Evolutionary conservation across 2,329 filamentous ascomycete genomes (phyloP).

Genomic region (Aspergillus awamori): DNA sequence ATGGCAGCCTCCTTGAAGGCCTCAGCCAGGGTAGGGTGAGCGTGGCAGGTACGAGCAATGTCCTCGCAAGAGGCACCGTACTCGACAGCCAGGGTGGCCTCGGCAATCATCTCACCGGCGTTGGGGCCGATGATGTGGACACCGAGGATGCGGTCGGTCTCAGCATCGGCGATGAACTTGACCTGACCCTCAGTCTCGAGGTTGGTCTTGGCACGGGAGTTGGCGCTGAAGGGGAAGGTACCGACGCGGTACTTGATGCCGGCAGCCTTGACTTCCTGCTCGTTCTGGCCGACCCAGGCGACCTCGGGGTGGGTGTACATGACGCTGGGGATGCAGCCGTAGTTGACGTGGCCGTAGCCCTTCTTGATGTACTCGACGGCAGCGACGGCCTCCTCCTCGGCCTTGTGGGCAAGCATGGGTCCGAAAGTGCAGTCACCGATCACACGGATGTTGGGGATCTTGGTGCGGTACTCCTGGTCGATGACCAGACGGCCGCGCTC

Average conservation of each 20-base stretch:
- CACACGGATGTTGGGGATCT: slow-evolving; percentile 93
- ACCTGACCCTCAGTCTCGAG: slow-evolving; percentile 93
- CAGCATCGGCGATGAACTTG: slow-evolving; percentile 94
- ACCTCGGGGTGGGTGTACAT: slow-evolving; percentile 99
- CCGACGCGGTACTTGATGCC: slow-evolving; percentile 92
- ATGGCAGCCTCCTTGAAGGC: slow-evolving; percentile 99
- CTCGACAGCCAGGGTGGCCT: slow-evolving; percentile 91
- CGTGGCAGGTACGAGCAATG: slow-evolving; percentile 91
- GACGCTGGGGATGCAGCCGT: slow-evolving; percentile 93
- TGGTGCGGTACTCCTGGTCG: slow-evolving; percentile 98
- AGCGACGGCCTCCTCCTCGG: slow-evolving; percentile 95
- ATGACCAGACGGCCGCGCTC: slow-evolving; percentile 94
- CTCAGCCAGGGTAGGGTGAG: slow-evolving; percentile 92
- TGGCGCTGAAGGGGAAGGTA: slow-evolving; percentile 95
- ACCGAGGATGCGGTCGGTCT: slow-evolving; percentile 93
- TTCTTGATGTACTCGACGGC: slow-evolving; percentile 97
- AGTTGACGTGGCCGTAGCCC: slow-evolving; percentile 98
- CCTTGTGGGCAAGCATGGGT: slow-evolving; percentile 99
- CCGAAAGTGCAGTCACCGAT: slow-evolving; percentile 96
- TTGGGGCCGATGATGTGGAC: slow-evolving; percentile 96
- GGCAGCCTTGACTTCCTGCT: slow-evolving; percentile 89
- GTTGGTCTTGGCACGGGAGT: slow-evolving; percentile 99
- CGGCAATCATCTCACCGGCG: slow-evolving; percentile 98
- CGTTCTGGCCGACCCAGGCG: slow-evolving; percentile 96
- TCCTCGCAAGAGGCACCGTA: slow-evolving; percentile 96